Conservation (phyloP, 1,284 basidiomycete genomes). For the Rhodofomes roseus region DNA sequence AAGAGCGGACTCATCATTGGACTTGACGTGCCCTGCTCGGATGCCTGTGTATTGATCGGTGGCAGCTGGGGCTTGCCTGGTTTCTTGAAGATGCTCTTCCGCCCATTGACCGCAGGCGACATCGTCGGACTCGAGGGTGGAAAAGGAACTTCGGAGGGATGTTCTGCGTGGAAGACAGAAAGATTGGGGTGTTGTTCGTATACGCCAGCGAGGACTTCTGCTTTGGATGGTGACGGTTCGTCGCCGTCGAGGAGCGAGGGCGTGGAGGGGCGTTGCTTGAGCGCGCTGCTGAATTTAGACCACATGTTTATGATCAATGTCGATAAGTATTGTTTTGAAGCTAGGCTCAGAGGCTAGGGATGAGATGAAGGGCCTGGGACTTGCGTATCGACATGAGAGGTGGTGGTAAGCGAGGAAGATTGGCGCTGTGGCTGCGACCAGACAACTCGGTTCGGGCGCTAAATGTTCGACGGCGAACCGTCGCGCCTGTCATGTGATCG, state of each 20-base stretch:
- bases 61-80: constrained; percentile 21
- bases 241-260: constrained; percentile 30
- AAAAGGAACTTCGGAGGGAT: constrained; percentile 33
- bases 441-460: neutral
- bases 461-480: neutral
- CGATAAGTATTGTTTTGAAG: neutral
- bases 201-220: constrained; percentile 47
- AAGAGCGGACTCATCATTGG: neutral
- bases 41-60: constrained; percentile 15
- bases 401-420: neutral
- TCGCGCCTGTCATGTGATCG: neutral
- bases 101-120: constrained; percentile 37
- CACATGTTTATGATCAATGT: constrained; percentile 42
- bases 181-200: constrained; percentile 58
- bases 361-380: neutral
- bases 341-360: neutral
- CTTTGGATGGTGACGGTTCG: constrained; percentile 21
- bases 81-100: constrained; percentile 34
- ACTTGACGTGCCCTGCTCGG: neutral
- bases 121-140: constrained; percentile 42
- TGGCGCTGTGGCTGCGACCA: neutral
- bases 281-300: constrained; percentile 54
- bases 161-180: constrained; percentile 46
- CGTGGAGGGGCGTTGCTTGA: constrained; percentile 38
- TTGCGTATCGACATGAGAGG: neutral